These are phyloP conservation scores for Lathyrus tuberosus DNA, from an alignment of 306 rosid species.

Conservation along the genomic window DNA sequence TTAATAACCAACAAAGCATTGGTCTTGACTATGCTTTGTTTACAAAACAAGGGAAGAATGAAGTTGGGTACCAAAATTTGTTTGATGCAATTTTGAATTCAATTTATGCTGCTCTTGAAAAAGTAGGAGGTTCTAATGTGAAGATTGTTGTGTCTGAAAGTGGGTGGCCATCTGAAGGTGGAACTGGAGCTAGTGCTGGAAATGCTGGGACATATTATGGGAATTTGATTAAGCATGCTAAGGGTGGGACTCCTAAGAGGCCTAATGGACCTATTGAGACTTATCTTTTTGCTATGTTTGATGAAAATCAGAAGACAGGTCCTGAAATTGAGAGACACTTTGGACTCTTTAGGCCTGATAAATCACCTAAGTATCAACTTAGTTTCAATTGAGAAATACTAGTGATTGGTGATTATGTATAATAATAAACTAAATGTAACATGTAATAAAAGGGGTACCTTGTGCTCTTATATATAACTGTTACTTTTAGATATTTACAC, in stretches of 20 bases:
- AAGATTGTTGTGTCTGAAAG: conserved; percentile 67
- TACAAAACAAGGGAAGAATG: conserved; percentile 42
- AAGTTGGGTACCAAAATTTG: conserved; percentile 55
- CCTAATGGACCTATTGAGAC: conserved; percentile 50
- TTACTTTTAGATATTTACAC: neutral
- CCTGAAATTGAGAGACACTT: conserved; percentile 46
- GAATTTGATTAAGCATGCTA: conserved; percentile 59
- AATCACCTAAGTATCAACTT: conserved; percentile 54
- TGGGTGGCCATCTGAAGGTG: conserved; percentile 77
- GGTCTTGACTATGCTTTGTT: conserved; percentile 56
- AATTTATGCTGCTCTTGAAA: conserved; percentile 66
- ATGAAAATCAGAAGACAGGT: conserved; percentile 45
- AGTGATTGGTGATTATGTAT: neutral
- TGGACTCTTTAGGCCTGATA: conserved; percentile 50
- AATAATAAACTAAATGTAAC: neutral
- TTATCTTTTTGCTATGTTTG: conserved; percentile 59
- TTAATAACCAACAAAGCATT: conserved; percentile 4
- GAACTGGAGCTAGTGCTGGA: conserved; percentile 38
- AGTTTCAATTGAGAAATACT: conserved; percentile 30
- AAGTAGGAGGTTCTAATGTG: conserved; percentile 47
- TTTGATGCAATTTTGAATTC: conserved; percentile 66
- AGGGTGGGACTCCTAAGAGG: conserved; percentile 61
- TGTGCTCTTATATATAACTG: neutral
- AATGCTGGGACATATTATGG: conserved; percentile 57
- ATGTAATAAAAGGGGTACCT: conserved; percentile 9